Evolutionary conservation across 768 basidiomycete genomes (phyloP), one percentile per base, ranked within the genome.

Genomic region (Pluteus cervinus): DNA sequence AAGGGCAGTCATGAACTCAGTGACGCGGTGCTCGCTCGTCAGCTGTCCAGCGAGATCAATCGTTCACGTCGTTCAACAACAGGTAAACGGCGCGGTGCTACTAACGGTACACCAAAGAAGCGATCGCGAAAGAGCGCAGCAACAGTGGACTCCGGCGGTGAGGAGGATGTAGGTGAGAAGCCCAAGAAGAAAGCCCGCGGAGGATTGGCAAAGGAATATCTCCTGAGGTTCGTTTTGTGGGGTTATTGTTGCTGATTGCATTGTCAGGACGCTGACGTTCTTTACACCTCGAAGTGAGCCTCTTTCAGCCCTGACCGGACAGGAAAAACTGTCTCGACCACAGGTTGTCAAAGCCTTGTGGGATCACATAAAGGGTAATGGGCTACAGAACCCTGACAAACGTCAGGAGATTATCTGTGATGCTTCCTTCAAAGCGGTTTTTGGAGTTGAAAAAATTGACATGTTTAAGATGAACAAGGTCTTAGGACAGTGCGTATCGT

Each of bases 401-500:
- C 84, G 71, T 60, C 76, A 78, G 39, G 88, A 87, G 56, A 96
- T 97, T 44, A 46, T 90, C 2, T 93, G 91, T 52, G 91, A 97
- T 57, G 65, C 70, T 12, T 65, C 58, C 12, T 54, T 96, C 48
- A 73, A 71, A 50, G 76, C 80, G 5, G 75, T 94, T 15, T 94
- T 97, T 57, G 74, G 73, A 40, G 72, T 75, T 9, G 85, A 89
- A 46, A 85, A 79, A 56, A 76, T 96, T 40, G 79, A 88, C 60
- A 93, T 93, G 89, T 93, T 94, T 65, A 79, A 70, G 47, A 94
- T 94, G 91, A 94, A 93, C 71, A 90, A 93, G 60, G 72, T 83
- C 18, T 64, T 94, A 40, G 84, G 85, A 54, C 68, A 81, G 84
- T 90, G 49, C 56, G 73, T 63, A 5, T 24, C 25, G 29, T 12